Evolutionary conservation across 106 monocot genomes (phyloP).

Genomic region (Apostasia ramifera): DNA sequence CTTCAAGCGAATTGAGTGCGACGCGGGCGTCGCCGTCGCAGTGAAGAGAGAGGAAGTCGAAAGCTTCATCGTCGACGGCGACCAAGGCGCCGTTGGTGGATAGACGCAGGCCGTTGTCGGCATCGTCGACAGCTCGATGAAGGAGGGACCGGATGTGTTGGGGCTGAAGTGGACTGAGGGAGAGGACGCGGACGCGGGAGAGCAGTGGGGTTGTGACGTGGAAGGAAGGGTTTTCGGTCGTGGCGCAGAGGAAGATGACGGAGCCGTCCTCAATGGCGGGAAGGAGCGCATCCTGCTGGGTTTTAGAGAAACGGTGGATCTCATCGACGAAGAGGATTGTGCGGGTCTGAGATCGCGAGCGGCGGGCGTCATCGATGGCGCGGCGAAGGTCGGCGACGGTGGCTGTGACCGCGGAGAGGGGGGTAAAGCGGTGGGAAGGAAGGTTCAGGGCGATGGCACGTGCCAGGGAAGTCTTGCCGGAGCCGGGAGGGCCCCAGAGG

Average conservation of each 20-base stretch:
- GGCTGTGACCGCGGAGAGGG: conserved; percentile 72
- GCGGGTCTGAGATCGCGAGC: conserved; percentile 9
- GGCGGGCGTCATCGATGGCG: conserved; percentile 38
- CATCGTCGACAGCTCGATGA: conserved; percentile 31
- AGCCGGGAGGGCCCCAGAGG: conserved; percentile 84
- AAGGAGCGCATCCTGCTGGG: conserved; percentile 75
- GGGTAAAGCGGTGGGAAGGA: conserved; percentile 39
- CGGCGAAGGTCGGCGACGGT: conserved; percentile 53
- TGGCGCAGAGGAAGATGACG: conserved; percentile 66
- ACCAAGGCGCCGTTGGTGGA: conserved; percentile 12
- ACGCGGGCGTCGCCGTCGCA: conserved; percentile 87
- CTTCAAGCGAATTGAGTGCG: conserved; percentile 60
- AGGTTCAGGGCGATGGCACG: conserved; percentile 42
- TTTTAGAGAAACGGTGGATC: conserved; percentile 62
- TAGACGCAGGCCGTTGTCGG: conserved; percentile 32
- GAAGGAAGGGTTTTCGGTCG: conserved; percentile 93
- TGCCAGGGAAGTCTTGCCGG: conserved; percentile 74
- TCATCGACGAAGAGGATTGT: conserved; percentile 83
- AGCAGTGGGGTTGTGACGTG: conserved; percentile 85
- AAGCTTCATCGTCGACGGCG: conserved; percentile 31
- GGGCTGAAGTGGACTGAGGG: conserved; percentile 50
- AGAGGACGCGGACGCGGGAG: conserved; percentile 65
- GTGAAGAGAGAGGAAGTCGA: conserved; percentile 48
- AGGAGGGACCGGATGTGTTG: conserved; percentile 27
- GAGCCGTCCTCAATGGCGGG: conserved; percentile 81